Evolutionary conservation across 2,329 filamentous ascomycete genomes (phyloP), one percentile per base, ranked within the genome.

Genomic region (Daldinia sp.): DNA sequence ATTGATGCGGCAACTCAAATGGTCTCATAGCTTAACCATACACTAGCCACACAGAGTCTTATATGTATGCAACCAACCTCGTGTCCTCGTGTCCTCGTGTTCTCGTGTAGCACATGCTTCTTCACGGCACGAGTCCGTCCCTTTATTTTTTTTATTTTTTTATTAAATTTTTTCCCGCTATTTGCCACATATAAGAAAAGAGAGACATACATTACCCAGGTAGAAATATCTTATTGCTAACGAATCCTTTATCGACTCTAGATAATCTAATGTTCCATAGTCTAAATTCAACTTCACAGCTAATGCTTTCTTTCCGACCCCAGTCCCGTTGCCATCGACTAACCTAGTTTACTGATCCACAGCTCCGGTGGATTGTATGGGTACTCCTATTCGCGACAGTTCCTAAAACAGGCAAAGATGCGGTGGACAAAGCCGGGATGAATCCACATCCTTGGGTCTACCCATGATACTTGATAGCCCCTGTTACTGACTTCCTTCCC

Each of bases 351-450:
- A 66, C 61, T 54, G 50, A 49, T 50, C 64, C 58, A 58, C 30
- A 51, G 47, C 49, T 60, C 67, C 61, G 48, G 55, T 59, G 64
- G 62, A 50, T 58, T 56, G 39, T 49, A 60, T 55, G 51, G 51
- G 53, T 10, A 54, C 52, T 70, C 59, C 55, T 62, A 70, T 68
- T 75, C 71, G 71, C 70, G 71, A 74, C 69, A 68, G 68, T 73
- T 69, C 59, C 73, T 72, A 53, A 54, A 74, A 69, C 37, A 39
- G 68, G 71, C 51, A 70, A 73, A 67, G 70, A 57, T 61, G 32
- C 43, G 52, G 57, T 61, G 57, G 54, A 59, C 48, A 58, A 43
- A 55, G 35, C 59, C 58, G 51, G 59, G 47, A 58, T 49, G 15
- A 51, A 59, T 59, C 54, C 57, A 58, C 66, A 58, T 58, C 59